Evolutionary conservation across 805 yeast genomes (phyloP).

Genomic region (Kluyveromyces lactis): DNA sequence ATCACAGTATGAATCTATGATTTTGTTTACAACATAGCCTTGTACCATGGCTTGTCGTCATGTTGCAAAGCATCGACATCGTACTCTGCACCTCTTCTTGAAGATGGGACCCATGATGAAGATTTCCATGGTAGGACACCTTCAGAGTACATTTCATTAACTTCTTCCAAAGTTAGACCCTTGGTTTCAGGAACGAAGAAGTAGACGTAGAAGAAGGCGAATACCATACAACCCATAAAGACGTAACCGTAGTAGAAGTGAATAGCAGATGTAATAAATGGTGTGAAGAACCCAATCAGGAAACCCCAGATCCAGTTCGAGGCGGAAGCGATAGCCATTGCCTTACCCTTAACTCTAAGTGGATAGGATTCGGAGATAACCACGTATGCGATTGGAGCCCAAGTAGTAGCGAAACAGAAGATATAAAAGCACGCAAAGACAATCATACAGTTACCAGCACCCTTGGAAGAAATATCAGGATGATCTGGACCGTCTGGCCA

Average conservation of each 20-base stretch:
- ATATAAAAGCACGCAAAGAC: constrained; percentile 64
- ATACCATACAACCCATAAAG: constrained; percentile 52
- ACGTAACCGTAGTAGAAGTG: constrained; percentile 68
- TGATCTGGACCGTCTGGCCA: constrained; percentile 34
- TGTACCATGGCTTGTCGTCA: constrained; percentile 27
- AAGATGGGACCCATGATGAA: constrained; percentile 44
- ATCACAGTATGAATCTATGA: too few relatives aligned
- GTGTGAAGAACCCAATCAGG: constrained; percentile 64
- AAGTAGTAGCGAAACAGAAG: constrained; percentile 67
- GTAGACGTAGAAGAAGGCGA: constrained; percentile 56
- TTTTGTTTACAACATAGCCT: constrained; percentile 8
- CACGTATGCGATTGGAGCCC: constrained; percentile 69
- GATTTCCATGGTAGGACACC: constrained; percentile 41
- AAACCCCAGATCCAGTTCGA: constrained; percentile 66
- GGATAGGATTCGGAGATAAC: constrained; percentile 68
- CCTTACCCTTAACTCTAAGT: constrained; percentile 57
- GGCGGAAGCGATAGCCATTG: constrained; percentile 53
- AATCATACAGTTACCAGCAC: constrained; percentile 61
- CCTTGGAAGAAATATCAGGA: constrained; percentile 32
- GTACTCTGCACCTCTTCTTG: constrained; percentile 27
- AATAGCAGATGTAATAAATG: constrained; percentile 57
- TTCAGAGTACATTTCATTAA: constrained; percentile 52
- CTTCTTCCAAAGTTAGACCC: constrained; percentile 77
- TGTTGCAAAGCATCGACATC: constrained; percentile 21
- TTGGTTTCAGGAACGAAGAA: constrained; percentile 71